These are phyloP conservation scores for Scheffersomyces illinoinensis DNA, from an alignment of 1,139 yeast genomes.

Conservation along the genomic window DNA sequence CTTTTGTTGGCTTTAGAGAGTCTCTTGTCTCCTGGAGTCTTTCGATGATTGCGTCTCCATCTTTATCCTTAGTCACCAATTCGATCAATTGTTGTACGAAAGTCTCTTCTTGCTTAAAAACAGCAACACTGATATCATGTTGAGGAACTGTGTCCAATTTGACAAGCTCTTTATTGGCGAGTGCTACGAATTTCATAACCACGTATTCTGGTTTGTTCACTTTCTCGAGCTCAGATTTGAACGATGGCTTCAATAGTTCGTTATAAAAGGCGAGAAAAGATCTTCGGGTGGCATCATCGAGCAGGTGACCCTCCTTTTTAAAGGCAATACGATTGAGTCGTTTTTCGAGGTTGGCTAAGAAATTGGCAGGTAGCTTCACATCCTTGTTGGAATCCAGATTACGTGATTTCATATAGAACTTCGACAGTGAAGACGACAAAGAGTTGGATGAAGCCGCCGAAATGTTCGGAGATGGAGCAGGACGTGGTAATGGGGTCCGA, in stretches of 20 bases:
- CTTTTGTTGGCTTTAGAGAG: slow-evolving; percentile 31
- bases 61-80: slow-evolving; percentile 45
- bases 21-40: slow-evolving; percentile 47
- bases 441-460: slow-evolving; percentile 5
- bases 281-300: slow-evolving; percentile 42
- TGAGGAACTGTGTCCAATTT: slow-evolving; percentile 46
- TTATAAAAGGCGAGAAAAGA: slow-evolving; percentile 62
- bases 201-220: slow-evolving; percentile 61
- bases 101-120: slow-evolving; percentile 55
- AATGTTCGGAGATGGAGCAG: background rate
- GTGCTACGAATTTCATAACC: slow-evolving; percentile 63
- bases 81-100: slow-evolving; percentile 59
- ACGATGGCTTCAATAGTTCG: slow-evolving; percentile 54
- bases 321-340: slow-evolving; percentile 57
- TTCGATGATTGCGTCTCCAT: slow-evolving; percentile 36
- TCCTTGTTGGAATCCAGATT: slow-evolving; percentile 15
- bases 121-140: slow-evolving; percentile 41
- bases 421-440: slow-evolving; percentile 10
- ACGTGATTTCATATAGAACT: slow-evolving; percentile 12
- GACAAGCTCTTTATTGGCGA: slow-evolving; percentile 63
- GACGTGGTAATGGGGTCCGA: slow-evolving; percentile 34
- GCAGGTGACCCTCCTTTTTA: slow-evolving; percentile 39
- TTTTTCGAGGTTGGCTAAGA: slow-evolving; percentile 47
- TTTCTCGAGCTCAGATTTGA: slow-evolving; percentile 37
- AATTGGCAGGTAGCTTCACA: slow-evolving; percentile 46